Conservation (phyloP, 306 rosid species). For the Cucumis hystrix region DNA sequence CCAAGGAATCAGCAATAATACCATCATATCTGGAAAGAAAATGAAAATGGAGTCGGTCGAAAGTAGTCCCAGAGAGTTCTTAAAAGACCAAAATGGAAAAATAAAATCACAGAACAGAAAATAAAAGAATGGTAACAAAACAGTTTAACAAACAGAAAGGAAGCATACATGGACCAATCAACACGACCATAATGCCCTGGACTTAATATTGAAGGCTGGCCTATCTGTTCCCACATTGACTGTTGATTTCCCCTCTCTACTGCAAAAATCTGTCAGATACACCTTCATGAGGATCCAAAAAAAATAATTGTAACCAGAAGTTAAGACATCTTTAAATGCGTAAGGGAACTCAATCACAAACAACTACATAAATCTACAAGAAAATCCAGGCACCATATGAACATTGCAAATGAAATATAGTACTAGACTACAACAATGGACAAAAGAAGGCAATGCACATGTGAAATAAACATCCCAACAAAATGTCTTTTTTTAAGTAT, state of each 20-base stretch:
- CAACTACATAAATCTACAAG: constrained; percentile 11
- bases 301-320: constrained; percentile 16
- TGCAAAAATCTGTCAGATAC: constrained; percentile 65
- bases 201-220: constrained; percentile 38
- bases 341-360: not conserved
- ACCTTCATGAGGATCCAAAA: constrained; percentile 7
- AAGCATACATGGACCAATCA: constrained; percentile 74
- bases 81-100: not conserved
- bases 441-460: not conserved
- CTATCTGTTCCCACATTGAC: constrained; percentile 60
- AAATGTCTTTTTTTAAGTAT: not conserved
- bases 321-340: not conserved
- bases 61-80: not conserved
- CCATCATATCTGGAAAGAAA: constrained; percentile 69
- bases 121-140: not conserved
- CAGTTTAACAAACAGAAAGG: not conserved
- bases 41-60: constrained; percentile 9
- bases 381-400: not conserved
- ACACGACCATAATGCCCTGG: constrained; percentile 34
- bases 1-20: constrained; percentile 60
- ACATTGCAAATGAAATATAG: not conserved
- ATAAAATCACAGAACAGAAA: not conserved
- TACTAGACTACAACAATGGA: not conserved
- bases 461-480: not conserved
- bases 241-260: constrained; percentile 48